Base-by-base conservation (phyloP, 495 filamentous ascomycete species). In the Podospora bellae-mahoneyi region DNA sequence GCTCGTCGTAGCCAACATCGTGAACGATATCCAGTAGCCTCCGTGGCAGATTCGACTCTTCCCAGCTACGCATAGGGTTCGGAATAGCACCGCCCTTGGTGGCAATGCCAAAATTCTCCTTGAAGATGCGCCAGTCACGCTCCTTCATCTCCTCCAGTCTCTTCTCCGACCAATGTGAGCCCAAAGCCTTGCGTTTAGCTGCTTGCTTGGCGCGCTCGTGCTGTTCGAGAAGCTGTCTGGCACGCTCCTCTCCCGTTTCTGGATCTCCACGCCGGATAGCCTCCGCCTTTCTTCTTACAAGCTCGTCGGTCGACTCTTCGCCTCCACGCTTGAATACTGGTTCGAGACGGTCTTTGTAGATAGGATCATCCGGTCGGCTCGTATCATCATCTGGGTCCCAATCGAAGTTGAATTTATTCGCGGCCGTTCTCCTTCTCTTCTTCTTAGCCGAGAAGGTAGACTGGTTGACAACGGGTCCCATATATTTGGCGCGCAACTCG, bases 391-490 rank as follows among this genome's bases (percentile, higher is more conserved):
- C 93, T 2, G 87, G 84, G 71, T 97, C 96, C 95, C 95, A 99
- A 77, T 98, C 95, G 71, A 99, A 98, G 74, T 97, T 99, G 84
- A 99, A 99, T 75, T 98, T 97, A 79, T 94, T 92, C 76, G 97
- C 94, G 10, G 92, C 93, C 1, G 94, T 97, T 69, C 96, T 85
- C 77, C 90, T 90, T 61, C 94, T 86, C 83, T 98, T 99, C 85
- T 98, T 98, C 84, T 97, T 96, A 9, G 92, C 93, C 0, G 93
- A 96, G 75, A 97, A 97, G 32, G 88, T 97, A 3, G 92, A 96
- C 60, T 89, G 89, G 68, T 92, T 92, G 68, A 91, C 87, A 61
- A 97, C 92, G 13, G 91, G 89, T 6, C 95, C 95, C 93, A 99
- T 97, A 74, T 99, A 99, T 61, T 91, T 84, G 60, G 93, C 88